These are phyloP conservation scores for Phytophthora citricola DNA, from an alignment of 352 stramenopile species.

Conservation along the genomic window DNA sequence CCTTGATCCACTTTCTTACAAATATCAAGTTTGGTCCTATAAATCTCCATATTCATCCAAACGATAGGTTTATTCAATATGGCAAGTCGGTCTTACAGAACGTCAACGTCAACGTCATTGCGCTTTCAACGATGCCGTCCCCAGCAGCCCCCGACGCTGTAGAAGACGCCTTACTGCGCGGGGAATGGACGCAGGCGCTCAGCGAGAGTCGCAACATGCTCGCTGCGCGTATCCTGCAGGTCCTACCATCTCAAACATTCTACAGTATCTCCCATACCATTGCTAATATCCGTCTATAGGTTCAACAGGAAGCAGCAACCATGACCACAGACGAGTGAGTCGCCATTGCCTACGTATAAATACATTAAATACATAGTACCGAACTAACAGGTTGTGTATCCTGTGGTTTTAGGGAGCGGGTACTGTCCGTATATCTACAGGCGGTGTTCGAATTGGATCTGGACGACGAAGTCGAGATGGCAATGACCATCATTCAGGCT, in stretches of 20 bases:
- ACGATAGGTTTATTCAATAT: no score
- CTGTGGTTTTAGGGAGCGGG: slow-evolving; percentile 45
- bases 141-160: slow-evolving; percentile 23
- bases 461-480: slow-evolving; percentile 64
- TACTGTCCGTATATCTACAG: slow-evolving; percentile 75
- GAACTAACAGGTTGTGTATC: slow-evolving; percentile 1
- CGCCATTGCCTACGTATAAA: not conserved
- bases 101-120: slow-evolving; percentile 25
- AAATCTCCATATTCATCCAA: no score
- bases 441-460: slow-evolving; percentile 66
- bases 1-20: no score
- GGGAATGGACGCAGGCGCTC: slow-evolving; percentile 65
- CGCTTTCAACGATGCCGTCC: slow-evolving; percentile 8
- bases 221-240: slow-evolving; percentile 36
- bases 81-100: no score
- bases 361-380: no score
- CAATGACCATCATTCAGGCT: slow-evolving; percentile 41
- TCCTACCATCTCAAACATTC: slow-evolving; percentile 7
- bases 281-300: slow-evolving; percentile 3
- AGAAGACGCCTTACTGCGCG: slow-evolving; percentile 66
- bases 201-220: slow-evolving; percentile 56
- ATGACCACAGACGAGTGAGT: slow-evolving; percentile 37
- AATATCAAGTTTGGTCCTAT: no score
- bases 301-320: slow-evolving; percentile 15
- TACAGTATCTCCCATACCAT: not conserved